These are phyloP conservation scores for Neodidymelliopsis sp. DNA, from an alignment of 2,329 filamentous ascomycete genomes.

Conservation along the genomic window DNA sequence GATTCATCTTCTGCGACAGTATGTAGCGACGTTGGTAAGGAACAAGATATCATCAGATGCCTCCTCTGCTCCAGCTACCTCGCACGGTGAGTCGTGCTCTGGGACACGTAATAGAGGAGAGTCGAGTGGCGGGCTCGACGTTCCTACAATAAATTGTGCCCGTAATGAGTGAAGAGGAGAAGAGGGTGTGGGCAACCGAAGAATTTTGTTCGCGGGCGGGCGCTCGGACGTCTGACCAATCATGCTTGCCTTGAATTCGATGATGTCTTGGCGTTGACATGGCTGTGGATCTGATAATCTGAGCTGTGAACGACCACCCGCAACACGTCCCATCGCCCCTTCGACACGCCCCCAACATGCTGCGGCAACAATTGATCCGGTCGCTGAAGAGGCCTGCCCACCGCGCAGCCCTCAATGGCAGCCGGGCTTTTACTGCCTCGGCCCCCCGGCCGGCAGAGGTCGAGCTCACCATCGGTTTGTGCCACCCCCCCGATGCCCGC, in stretches of 20 bases:
- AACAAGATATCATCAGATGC: slow-evolving; percentile 66
- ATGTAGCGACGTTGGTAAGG: slow-evolving; percentile 74
- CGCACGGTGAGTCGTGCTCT: slow-evolving; percentile 63
- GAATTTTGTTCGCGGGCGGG: slow-evolving; percentile 36
- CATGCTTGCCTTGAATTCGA: slow-evolving; percentile 22
- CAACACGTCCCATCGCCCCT: slow-evolving; percentile 38
- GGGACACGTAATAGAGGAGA: slow-evolving; percentile 69
- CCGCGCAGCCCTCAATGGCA: slow-evolving; percentile 63
- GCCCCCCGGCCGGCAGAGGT: slow-evolving; percentile 85
- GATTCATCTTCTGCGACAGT: slow-evolving; percentile 9
- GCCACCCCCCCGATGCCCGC: slow-evolving; percentile 35
- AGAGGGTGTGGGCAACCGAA: slow-evolving; percentile 17
- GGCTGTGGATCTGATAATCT: slow-evolving; percentile 5
- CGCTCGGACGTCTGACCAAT: slow-evolving; percentile 41
- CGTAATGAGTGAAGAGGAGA: slow-evolving; percentile 63
- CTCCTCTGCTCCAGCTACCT: slow-evolving; percentile 72
- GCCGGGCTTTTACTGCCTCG: slow-evolving; percentile 84
- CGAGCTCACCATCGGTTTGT: slow-evolving; percentile 91
- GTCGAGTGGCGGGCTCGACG: slow-evolving; percentile 57
- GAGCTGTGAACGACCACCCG: slow-evolving; percentile 30
- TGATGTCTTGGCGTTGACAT: slow-evolving; percentile 19
- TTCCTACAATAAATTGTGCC: slow-evolving; percentile 73
- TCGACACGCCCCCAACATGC: slow-evolving; percentile 56
- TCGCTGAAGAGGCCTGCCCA: slow-evolving; percentile 65
- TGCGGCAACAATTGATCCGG: slow-evolving; percentile 71